Base-by-base conservation (phyloP, 352 stramenopile species). In the Phytophthora rubi region DNA sequence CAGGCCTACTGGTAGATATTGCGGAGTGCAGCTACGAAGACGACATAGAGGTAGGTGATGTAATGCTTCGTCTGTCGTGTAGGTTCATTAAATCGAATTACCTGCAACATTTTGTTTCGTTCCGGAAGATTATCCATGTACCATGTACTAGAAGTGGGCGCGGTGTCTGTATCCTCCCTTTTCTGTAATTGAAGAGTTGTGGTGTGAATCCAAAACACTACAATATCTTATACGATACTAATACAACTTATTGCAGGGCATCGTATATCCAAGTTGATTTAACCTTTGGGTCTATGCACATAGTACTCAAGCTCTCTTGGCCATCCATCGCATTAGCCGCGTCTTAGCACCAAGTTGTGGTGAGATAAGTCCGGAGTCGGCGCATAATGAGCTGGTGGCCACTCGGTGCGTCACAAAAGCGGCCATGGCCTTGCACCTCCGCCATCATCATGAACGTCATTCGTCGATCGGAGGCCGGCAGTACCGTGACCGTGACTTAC, bases 391-490 rank as follows among this genome's bases (percentile, higher is more conserved):
- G 21, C 6, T 10, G 23, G 33, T 44, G 16, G 32, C 48, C 32
- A 39, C 13, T 23, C 12, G 35, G 47, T 32, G 44, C 37, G 33
- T 58, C 47, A 44, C 33, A 13, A 39, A 30, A 39, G 33, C 33
- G 33, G 35, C 37, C 54, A 18, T 45, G 57, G 23, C 28, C 48
- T 66, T 35, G 49, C 35, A 28, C 6, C 12, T 7, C 5, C 16
- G 63, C 56, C 63, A 60, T 70, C 63, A 70, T 70, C 65, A 62
- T 23, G 51, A n/a, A 37, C 30, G 47, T 67, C 58, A 71, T 62
- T 70, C 61, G 54, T 37, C 54, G 47, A 70, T 70, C 21, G 35
- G 37, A 73, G 66, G 32, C 26, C 44, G 54, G 37, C 21, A 53
- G 45, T 7, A 21, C n/a, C 44, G 44, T 8, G 1, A 48, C 16